Base-by-base conservation (phyloP, 2,329 filamentous ascomycete genomes). In the Daldinia eschscholtzii region DNA sequence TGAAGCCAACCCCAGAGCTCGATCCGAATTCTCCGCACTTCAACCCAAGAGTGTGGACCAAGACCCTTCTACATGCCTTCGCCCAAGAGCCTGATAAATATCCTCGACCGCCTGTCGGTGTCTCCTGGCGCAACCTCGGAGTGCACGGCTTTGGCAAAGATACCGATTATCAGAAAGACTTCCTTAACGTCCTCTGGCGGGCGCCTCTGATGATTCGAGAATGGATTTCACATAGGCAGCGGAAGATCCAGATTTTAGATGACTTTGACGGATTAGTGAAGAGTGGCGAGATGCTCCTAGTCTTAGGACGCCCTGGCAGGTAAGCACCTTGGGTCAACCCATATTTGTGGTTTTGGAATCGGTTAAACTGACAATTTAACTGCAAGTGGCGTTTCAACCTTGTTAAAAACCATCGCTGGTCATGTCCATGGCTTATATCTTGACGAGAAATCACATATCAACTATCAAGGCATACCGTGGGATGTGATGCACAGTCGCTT, bases 351-450 rank as follows among this genome's bases (percentile, higher is more conserved):
- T 15, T 7, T 23, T 4, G 23, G n/a, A 37, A 37, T 28, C 13
- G 6, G 30, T 15, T n/a, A 33, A 57, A 35, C 59, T 56, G 18
- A 57, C 9, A 13, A 46, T 58, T 13, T 26, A 35, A 44, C 3
- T 12, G 2, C 7, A 39, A 78, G 77, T 41, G 87, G 87, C 15
- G 88, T 86, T 72, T 85, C 83, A n/a, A 89, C 87, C 0, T 77
- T 89, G 0, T 78, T 89, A 9, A 89, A 89, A 75, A 83, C 86
- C 0, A 81, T 89, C 18, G 81, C 82, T 0, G 85, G 85, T n/a
- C 83, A 89, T 68, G 82, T 84, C 6, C 79, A 85, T 35, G 86
- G 85, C 0, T 78, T 87, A n/a, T 77, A 83, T n/a, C 75, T 84
- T 7, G 82, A 83, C 50, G 70, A 81, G 0, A 65, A 80, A 0